Conservation (phyloP, 75 land plant species). For the Chamaecyparis obtusa region DNA sequence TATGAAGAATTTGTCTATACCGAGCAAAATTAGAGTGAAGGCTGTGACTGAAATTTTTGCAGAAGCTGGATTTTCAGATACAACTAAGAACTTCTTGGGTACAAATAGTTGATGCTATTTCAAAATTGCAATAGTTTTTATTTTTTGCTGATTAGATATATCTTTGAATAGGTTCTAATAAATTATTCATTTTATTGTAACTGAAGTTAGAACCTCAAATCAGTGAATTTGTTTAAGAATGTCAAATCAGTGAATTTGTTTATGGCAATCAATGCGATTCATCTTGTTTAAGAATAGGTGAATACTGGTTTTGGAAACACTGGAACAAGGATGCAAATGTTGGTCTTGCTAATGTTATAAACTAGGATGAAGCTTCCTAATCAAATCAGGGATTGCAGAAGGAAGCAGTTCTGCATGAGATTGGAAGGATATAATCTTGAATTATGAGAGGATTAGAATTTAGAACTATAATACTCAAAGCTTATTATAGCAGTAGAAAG, state of each 20-base stretch:
- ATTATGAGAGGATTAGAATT: background rate
- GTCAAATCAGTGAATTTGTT: background rate
- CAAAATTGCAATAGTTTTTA: background rate
- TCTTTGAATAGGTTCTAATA: background rate
- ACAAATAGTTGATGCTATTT: constrained; percentile 13
- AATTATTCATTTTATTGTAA: background rate
- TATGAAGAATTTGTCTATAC: constrained; percentile 58
- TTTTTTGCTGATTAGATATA: background rate
- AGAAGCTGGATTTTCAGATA: constrained; percentile 58
- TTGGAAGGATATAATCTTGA: background rate
- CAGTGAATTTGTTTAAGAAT: background rate
- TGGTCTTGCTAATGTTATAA: background rate
- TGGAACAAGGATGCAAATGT: background rate
- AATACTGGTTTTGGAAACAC: background rate
- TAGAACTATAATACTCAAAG: background rate
- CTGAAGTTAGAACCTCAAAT: background rate
- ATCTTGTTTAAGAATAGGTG: background rate
- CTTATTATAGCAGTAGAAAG: background rate
- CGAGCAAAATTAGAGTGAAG: constrained; percentile 47
- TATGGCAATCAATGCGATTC: background rate
- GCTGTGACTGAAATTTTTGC: constrained; percentile 53
- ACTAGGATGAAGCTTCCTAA: background rate
- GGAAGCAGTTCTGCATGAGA: background rate
- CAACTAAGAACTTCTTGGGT: constrained; percentile 80
- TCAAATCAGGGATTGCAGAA: background rate